phyloP scores from a whole-genome alignment of 2,329 filamentous ascomycete species.

The Ophiostoma fasciatum region DNA sequence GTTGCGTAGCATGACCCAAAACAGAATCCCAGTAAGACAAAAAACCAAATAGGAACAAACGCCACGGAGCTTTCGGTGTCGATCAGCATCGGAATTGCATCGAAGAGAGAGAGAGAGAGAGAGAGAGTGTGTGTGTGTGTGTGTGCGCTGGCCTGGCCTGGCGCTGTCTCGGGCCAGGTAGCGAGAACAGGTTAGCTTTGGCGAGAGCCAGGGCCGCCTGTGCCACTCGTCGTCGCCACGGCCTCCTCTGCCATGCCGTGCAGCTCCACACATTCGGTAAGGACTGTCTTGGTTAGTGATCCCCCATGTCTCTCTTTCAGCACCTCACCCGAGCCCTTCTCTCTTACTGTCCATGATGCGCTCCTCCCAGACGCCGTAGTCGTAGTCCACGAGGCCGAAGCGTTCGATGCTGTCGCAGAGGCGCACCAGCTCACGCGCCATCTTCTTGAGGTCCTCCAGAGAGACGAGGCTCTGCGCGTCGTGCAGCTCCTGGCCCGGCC shows the following conservation, averaged over 20 bases:
- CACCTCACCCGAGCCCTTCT: neutral
- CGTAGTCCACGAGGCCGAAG: constrained; percentile 91
- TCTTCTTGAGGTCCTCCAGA: constrained; percentile 53
- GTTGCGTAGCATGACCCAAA: no score
- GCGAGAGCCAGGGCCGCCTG: constrained; percentile 3
- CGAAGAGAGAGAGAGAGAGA: no score
- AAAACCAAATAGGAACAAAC: no score
- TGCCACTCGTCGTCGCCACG: constrained; percentile 18
- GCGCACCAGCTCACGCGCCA: constrained; percentile 69
- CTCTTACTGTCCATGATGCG: constrained; percentile 68
- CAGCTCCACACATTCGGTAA: constrained; percentile 27
- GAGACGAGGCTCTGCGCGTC: constrained; percentile 50
- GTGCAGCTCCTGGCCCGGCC: constrained; percentile 40
- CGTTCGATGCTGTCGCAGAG: constrained; percentile 79
- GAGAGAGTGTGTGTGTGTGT: no score
- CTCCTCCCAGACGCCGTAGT: constrained; percentile 94
- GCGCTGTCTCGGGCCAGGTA: no score
- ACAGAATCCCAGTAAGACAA: no score
- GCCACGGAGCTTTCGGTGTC: no score
- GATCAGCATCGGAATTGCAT: no score
- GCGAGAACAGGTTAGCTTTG: no score
- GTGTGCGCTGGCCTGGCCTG: no score
- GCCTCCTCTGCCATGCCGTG: constrained; percentile 26
- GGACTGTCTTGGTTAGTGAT: constrained; percentile 12
- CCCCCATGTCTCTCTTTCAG: neutral